Percentiles rank a stretch among this genome's conserved stretches.
Conservation (phyloP, 2,329 filamentous ascomycete genomes). For the Colletotrichum liriopes region DNA sequence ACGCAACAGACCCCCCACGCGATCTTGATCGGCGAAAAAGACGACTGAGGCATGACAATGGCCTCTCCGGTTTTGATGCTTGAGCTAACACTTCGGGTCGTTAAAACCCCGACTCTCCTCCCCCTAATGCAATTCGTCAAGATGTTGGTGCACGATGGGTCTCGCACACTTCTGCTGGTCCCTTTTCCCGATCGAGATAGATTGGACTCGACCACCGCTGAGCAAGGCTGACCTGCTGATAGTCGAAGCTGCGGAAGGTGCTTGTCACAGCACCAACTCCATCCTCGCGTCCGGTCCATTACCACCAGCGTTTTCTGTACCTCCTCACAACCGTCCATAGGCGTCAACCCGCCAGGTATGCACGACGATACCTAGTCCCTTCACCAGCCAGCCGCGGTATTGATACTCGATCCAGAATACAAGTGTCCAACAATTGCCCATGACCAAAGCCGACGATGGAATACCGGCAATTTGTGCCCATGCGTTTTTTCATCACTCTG, state of each 20-base stretch:
- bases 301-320: neutral
- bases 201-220: neutral
- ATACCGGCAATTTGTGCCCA: neutral
- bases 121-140: conserved; percentile 5
- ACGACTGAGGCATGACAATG: conserved; percentile 18
- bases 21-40: conserved; percentile 28
- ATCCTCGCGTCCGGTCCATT: conserved; percentile 14
- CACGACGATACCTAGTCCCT: neutral
- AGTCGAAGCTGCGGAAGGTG: conserved; percentile 19
- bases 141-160: conserved; percentile 2
- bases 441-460: conserved; percentile 15
- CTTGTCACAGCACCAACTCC: conserved; percentile 25
- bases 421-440: conserved; percentile 34
- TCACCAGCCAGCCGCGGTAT: neutral
- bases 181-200: neutral
- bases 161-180: conserved; percentile 11
- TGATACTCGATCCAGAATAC: conserved; percentile 36
- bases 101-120: neutral
- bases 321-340: neutral
- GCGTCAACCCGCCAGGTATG: neutral
- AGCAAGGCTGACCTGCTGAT: neutral
- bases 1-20: conserved; percentile 25
- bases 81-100: conserved; percentile 4
- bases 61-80: conserved; percentile 17
- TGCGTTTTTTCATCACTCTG: neutral